Base-by-base conservation (phyloP, 345 rosid genomes). In the Hypericum androsaemum region DNA sequence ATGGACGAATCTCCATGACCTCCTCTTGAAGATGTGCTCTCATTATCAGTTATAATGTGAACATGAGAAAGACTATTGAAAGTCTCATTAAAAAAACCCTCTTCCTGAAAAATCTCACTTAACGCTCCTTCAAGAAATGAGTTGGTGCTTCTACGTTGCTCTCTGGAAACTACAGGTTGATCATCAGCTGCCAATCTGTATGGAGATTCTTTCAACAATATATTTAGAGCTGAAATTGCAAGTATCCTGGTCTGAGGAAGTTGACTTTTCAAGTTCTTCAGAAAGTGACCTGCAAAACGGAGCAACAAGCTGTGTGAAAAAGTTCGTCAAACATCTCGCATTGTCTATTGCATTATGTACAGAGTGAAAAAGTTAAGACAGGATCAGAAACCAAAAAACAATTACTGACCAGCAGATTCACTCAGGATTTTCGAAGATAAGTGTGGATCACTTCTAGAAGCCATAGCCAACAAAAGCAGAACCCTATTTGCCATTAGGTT, bases 241-340 rank as follows among this genome's bases (percentile, higher is more conserved):
- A 92, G 94, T 64, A 92, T 81, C 71, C 98, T 92, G 45, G 96
- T 88, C 73, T 92, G 98, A 59, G 96, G 98, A 75, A 92, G 98
- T 55, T 92, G 96, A 72, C 98, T 92, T 64, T 83, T 92, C 60
- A 92, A 74, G 69, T 77, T 92, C 75, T 81, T 92, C 44, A 92
- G 70, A 75, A 92, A 92, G 65, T 92, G 98, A 52, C 98, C 98
- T 92, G 86, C 58, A 61, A 4, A 62, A 60, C 56, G 50, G 4
- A 69, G 37, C 40, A 55, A 58, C 38, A 59, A 59, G 52, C 11
- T 58, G 35, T 1, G 2, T 9, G 11, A 9, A 42, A 3, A 46
- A 41, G 13, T 8, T n/a, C 36, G 15, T 41, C 52, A 38, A 39
- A 51, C 40, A 49, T 54, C 37, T 48, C 36, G 10, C 41, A 39